These are phyloP conservation scores for Benincasa hispida DNA, from an alignment of 306 rosid species.

Conservation along the genomic window DNA sequence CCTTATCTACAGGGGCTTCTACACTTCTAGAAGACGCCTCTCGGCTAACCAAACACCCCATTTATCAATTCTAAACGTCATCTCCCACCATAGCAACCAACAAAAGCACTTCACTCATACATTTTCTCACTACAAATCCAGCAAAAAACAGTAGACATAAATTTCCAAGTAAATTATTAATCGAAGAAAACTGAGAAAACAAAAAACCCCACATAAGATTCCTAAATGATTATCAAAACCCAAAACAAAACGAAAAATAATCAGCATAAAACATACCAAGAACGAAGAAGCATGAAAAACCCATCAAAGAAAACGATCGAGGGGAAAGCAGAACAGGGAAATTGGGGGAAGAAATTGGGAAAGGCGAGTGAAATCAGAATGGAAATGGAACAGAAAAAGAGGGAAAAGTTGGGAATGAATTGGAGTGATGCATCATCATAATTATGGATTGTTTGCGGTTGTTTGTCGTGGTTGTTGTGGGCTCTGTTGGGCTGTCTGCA, in stretches of 20 bases:
- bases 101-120: neutral
- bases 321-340: neutral
- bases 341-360: neutral
- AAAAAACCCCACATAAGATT: neutral
- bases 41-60: conserved; percentile 61
- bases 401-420: neutral
- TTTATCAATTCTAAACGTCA: conserved; percentile 31
- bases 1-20: conserved; percentile 31
- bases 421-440: neutral
- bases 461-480: neutral
- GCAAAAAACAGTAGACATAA: neutral
- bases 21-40: conserved; percentile 26
- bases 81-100: conserved; percentile 3
- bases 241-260: neutral
- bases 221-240: neutral
- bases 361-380: neutral
- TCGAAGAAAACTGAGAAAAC: neutral
- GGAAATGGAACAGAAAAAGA: neutral
- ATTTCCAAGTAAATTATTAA: neutral
- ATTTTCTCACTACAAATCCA: conserved; percentile 7
- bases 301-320: conserved; percentile 1
- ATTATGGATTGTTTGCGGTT: neutral
- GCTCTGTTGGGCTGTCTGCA: neutral
- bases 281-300: neutral
- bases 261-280: neutral